phyloP scores from a whole-genome alignment of 2,329 filamentous ascomycete genomes.

The Dactylella cylindrospora region DNA sequence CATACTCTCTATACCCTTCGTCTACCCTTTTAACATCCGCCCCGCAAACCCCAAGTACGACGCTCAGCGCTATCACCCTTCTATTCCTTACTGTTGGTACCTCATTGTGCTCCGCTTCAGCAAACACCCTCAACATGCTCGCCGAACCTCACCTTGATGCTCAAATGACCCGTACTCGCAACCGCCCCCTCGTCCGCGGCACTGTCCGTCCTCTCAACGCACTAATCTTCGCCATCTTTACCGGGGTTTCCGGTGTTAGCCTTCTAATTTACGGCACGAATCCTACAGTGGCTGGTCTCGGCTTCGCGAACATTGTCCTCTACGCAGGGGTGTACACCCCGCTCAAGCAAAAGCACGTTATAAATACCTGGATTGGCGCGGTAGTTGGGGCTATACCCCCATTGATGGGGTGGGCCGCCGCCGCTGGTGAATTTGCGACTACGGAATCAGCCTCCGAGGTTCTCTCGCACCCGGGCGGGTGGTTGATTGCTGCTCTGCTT shows the following conservation, averaged over 20 bases:
- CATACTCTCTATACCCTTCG: constrained; percentile 91
- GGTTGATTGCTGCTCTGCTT: constrained; percentile 79
- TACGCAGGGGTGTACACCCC: constrained; percentile 94
- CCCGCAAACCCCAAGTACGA: constrained; percentile 67
- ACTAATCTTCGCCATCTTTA: constrained; percentile 73
- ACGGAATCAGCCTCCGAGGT: constrained; percentile 23
- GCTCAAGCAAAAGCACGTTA: constrained; percentile 77
- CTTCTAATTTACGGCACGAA: constrained; percentile 88
- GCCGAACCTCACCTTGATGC: constrained; percentile 89
- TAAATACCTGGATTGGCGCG: constrained; percentile 95
- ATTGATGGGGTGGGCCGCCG: constrained; percentile 96
- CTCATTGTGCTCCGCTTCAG: constrained; percentile 81
- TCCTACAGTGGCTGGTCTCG: constrained; percentile 84
- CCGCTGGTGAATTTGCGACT: constrained; percentile 76
- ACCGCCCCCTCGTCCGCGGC: constrained; percentile 80
- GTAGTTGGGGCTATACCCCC: constrained; percentile 91
- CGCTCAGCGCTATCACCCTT: constrained; percentile 84
- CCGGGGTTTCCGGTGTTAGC: constrained; percentile 68
- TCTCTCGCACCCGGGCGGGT: constrained; percentile 64
- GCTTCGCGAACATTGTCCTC: constrained; percentile 78
- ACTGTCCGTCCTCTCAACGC: constrained; percentile 73
- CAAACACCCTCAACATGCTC: constrained; percentile 96
- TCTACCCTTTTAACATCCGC: constrained; percentile 77
- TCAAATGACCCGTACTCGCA: constrained; percentile 88
- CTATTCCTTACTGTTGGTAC: constrained; percentile 90